Evolutionary conservation across 495 filamentous ascomycete species (phyloP), one percentile per base, ranked within the genome.

Genomic region (Gamarada debralockiae): DNA sequence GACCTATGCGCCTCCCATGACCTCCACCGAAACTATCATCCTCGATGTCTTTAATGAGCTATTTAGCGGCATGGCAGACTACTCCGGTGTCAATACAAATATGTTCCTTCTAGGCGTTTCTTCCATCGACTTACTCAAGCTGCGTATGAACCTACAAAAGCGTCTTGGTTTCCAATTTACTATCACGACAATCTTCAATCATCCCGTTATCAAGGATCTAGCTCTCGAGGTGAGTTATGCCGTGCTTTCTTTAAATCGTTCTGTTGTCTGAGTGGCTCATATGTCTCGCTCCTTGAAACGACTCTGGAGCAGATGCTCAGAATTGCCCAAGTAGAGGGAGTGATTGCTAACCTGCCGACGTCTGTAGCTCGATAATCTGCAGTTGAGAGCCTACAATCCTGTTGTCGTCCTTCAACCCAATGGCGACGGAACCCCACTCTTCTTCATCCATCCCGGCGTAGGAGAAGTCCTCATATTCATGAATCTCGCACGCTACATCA

Each of bases 381-480:
- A 45, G 15, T 27, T 36, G 18, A 22, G 20, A 24, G 57, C 59
- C 3, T 82, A 82, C 55, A 65, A 77, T 48, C 72, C 78, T 0
- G 61, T 83, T 21, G 70, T 79, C 0, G 59, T 58, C 0, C 65
- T 81, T 1, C 74, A 67, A 23, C 44, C 58, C 13, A 13, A 40
- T 18, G 54, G 53, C 14, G 52, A 7, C 47, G 75, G 76, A 54
- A 72, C 68, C 0, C 78, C 81, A 0, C 72, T 83, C 6, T 84
- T 72, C 68, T 70, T 81, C 5, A 59, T 84, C 2, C 81, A 84
- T 52, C 79, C 81, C 0, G 79, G 80, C 3, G 68, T 76, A 1
- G 79, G 78, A 12, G 80, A 83, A 45, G 65, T 82, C 0, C 67
- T 84, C 1, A 72, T 83, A 38, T 84, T 83, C 61, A 59, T 83